Conservation (phyloP, 108 stramenopile species). For the Conticribra weissflogii region DNA sequence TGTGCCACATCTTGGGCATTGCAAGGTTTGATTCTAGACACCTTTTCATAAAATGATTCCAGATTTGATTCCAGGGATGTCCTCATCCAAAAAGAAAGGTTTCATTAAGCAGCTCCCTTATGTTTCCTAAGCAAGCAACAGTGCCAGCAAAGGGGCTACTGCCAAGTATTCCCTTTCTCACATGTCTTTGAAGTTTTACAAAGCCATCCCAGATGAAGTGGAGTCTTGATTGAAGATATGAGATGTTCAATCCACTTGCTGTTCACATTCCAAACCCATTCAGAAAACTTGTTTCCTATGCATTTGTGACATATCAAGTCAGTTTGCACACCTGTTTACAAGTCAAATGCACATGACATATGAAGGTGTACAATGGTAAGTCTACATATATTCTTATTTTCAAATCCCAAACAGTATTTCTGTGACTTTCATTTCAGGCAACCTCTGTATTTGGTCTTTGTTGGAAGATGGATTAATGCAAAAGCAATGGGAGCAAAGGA, state of each 20-base stretch:
- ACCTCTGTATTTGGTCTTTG: slow-evolving; percentile 79
- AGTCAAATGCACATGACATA: slow-evolving; percentile 68
- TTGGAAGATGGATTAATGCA: slow-evolving; percentile 58
- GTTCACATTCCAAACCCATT: slow-evolving; percentile 64
- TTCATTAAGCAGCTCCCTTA: slow-evolving; percentile 8
- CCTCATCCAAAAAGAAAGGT: neutral
- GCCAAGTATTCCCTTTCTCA: slow-evolving; percentile 26
- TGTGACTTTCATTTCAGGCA: no score
- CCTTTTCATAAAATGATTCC: slow-evolving; percentile 38
- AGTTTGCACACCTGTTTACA: slow-evolving; percentile 59
- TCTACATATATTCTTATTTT: no score
- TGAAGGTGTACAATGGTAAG: slow-evolving; percentile 82
- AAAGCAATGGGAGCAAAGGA: slow-evolving; percentile 63
- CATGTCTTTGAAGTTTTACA: slow-evolving; percentile 41
- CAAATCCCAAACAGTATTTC: no score
- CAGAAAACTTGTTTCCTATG: slow-evolving; percentile 77
- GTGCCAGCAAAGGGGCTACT: neutral
- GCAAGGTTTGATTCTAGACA: slow-evolving; percentile 39
- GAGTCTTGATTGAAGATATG: slow-evolving; percentile 21
- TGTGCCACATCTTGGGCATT: slow-evolving; percentile 49
- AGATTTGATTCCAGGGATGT: no score
- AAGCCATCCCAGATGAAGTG: slow-evolving; percentile 40
- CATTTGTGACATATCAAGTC: slow-evolving; percentile 78
- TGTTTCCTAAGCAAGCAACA: slow-evolving; percentile 4
- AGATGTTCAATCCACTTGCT: slow-evolving; percentile 32